Evolutionary conservation across 139 green algal species (phyloP).

Genomic region (Diplosphaera chodatii): DNA sequence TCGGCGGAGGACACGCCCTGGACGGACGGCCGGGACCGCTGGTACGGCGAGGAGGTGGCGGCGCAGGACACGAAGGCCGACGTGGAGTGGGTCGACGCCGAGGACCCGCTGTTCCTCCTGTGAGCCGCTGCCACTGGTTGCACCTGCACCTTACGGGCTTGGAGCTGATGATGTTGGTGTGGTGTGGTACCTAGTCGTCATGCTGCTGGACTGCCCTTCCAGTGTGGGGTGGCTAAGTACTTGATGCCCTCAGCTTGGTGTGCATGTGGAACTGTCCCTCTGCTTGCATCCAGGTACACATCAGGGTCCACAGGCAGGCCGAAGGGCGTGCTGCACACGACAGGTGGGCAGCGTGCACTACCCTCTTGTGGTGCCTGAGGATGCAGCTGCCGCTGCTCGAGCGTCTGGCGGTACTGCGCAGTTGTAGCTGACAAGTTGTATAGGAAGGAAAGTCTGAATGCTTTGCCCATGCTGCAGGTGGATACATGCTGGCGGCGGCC

Average conservation of each 20-base stretch:
- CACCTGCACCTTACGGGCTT: no score
- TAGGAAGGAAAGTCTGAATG: no score
- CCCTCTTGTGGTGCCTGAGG: background rate
- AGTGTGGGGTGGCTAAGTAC: no score
- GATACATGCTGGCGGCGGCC: slow-evolving; percentile 79
- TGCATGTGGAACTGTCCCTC: no score
- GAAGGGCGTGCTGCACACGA: slow-evolving; percentile 95
- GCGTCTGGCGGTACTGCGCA: no score
- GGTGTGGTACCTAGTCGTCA: no score
- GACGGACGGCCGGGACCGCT: slow-evolving; percentile 61
- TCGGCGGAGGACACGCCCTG: slow-evolving; percentile 34
- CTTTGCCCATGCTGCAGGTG: slow-evolving; percentile 16
- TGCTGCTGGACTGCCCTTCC: no score
- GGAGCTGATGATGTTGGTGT: no score
- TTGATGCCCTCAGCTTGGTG: no score
- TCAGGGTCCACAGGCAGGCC: slow-evolving; percentile 89
- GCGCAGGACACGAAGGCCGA: slow-evolving; percentile 51
- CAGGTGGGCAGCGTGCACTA: slow-evolving; percentile 18
- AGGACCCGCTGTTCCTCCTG: slow-evolving; percentile 89
- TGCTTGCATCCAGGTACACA: slow-evolving; percentile 84
- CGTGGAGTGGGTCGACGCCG: slow-evolving; percentile 82
- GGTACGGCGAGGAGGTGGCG: slow-evolving; percentile 74
- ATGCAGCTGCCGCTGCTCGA: no score
- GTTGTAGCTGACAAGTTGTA: no score
- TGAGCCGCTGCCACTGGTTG: no score